These are phyloP conservation scores for Russula lepida DNA, from an alignment of 768 basidiomycete species.

Conservation along the genomic window DNA sequence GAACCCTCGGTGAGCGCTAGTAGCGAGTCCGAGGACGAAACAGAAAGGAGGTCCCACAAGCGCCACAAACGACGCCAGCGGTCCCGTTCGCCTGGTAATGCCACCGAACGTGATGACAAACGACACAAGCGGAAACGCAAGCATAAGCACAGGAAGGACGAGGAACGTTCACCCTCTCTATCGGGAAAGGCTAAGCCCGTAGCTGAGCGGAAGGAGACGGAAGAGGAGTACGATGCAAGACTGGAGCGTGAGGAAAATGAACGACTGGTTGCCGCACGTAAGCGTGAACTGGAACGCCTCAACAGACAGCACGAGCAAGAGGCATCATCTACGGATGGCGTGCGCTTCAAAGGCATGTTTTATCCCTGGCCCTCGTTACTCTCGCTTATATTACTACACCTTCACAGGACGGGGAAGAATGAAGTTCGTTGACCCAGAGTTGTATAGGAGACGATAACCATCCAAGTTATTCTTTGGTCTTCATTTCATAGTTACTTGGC, in stretches of 20 bases:
- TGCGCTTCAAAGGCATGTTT: constrained; percentile 55
- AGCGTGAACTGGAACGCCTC: constrained; percentile 42
- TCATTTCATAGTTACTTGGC: background rate
- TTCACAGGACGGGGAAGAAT: constrained; percentile 51
- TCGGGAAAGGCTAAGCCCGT: background rate
- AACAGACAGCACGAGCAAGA: constrained; percentile 33
- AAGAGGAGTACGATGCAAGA: constrained; percentile 64
- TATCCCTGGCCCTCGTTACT: background rate
- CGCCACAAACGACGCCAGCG: constrained; percentile 19
- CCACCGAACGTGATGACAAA: constrained; percentile 8
- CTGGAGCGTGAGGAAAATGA: constrained; percentile 62
- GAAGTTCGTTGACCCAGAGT: constrained; percentile 58
- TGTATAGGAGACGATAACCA: constrained; percentile 26
- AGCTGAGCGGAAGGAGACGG: constrained; percentile 39
- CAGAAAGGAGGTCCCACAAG: constrained; percentile 5
- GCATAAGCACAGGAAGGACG: constrained; percentile 26
- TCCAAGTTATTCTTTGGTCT: background rate
- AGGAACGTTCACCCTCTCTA: constrained; percentile 19
- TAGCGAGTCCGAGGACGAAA: constrained; percentile 13
- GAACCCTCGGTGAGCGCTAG: constrained; percentile 13
- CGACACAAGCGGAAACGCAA: constrained; percentile 24
- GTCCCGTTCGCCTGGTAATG: constrained; percentile 10
- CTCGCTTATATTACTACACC: background rate
- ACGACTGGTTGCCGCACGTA: constrained; percentile 40
- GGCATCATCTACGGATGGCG: constrained; percentile 33